These are phyloP conservation scores for Xylariaceae sp. DNA, from an alignment of 2,329 filamentous ascomycete species.

Conservation along the genomic window DNA sequence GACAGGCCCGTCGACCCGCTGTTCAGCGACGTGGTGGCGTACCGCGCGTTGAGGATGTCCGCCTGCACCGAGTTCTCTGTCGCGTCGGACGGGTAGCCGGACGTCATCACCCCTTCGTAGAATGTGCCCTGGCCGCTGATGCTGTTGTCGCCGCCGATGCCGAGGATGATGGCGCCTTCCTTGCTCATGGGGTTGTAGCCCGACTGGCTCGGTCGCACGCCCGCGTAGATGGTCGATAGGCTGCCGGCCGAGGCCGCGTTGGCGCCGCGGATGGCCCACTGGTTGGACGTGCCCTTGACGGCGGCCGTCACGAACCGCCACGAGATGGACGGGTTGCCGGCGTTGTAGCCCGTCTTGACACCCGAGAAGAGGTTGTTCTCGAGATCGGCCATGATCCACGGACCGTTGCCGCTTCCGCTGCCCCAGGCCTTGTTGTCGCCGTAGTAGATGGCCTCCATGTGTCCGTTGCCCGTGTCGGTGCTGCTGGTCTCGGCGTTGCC, in stretches of 20 bases:
- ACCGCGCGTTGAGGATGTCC: slow-evolving; percentile 55
- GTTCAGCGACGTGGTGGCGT: slow-evolving; percentile 41
- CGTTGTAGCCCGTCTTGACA: slow-evolving; percentile 38
- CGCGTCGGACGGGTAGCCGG: slow-evolving; percentile 54
- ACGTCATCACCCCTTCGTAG: slow-evolving; percentile 61
- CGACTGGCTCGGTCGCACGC: slow-evolving; percentile 41
- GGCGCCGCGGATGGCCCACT: slow-evolving; percentile 56
- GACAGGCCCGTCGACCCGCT: slow-evolving; percentile 40
- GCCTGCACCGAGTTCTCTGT: slow-evolving; percentile 55
- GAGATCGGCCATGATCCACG: slow-evolving; percentile 65
- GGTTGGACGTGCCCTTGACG: slow-evolving; percentile 50
- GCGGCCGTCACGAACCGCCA: slow-evolving; percentile 52
- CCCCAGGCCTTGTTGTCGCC: slow-evolving; percentile 52
- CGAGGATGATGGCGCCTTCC: slow-evolving; percentile 61
- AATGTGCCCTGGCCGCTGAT: slow-evolving; percentile 55
- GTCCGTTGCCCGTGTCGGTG: slow-evolving; percentile 52
- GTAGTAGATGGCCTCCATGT: slow-evolving; percentile 67
- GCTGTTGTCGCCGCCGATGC: slow-evolving; percentile 65
- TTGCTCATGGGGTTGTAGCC: slow-evolving; percentile 61
- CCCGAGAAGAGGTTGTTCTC: slow-evolving; percentile 64
- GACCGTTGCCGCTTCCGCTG: slow-evolving; percentile 50
- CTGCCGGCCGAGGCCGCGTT: slow-evolving; percentile 46
- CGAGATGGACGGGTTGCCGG: slow-evolving; percentile 46
- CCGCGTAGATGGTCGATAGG: slow-evolving; percentile 55
- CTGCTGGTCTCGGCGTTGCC: slow-evolving; percentile 51